Evolutionary conservation across 768 basidiomycete species (phyloP), one percentile per base, ranked within the genome.

Genomic region (Hortiboletus campestris): DNA sequence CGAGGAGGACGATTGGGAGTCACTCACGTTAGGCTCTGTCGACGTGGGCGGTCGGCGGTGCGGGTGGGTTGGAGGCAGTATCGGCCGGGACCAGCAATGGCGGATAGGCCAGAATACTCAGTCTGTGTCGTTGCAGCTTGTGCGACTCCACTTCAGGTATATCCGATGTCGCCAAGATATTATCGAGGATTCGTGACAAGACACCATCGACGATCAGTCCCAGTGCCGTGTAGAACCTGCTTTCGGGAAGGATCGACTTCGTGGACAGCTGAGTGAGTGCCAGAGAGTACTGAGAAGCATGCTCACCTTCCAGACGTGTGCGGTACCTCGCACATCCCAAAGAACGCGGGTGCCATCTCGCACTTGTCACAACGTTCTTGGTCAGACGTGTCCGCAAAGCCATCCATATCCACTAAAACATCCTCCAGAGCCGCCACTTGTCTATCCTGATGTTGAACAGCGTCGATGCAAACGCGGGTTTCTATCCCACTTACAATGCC

Each of bases 71-170:
- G 84, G 84, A 0, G 84, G 77, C 1, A 74, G 70, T 8, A 62
- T 63, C 1, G 72, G 63, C 75, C 70, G 1, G 75, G 72, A 28
- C 50, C 52, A 31, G 56, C 32, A 41, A 55, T 58, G 5, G 51
- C 35, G 19, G 51, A 38, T 8, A 44, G 20, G 40, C 19, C 16
- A 32, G 55, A 49, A 39, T 25, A 36, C 42, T 53, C 53, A 36
- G 25, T 40, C 41, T 38, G 57, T 20, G 32, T 39, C 40, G 63
- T 49, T 19, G 57, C n/a, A n/a, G n/a, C 47, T 84, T 79, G 61
- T 89, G 86, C 2, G 93, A 95, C 63, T 97, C 95, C 10, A 85
- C 75, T 62, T 90, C 93, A 0, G 94, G 85, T 57, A 98, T 97
- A 69, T 98, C 95, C 6, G 82, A 78, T 43, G 97, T 74, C 0